Evolutionary conservation across 768 basidiomycete genomes (phyloP).

Genomic region (Auriscalpium vulgare): DNA sequence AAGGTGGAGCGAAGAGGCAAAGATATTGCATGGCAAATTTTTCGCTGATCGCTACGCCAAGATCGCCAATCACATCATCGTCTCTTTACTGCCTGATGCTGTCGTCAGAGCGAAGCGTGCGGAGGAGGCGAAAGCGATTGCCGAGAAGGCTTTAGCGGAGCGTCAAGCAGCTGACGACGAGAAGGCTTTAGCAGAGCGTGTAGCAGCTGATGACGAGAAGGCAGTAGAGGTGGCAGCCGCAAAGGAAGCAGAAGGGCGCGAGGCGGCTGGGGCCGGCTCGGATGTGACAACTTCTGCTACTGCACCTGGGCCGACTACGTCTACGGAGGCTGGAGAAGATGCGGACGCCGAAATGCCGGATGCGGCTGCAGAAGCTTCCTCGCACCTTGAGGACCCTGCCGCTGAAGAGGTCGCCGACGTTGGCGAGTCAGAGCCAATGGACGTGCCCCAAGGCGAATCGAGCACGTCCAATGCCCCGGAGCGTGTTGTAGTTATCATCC

Average conservation of each 20-base stretch:
- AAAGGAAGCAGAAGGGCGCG: conserved; percentile 25
- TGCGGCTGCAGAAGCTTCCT: conserved; percentile 12
- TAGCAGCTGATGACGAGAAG: conserved; percentile 22
- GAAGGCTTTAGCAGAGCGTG: conserved; percentile 28
- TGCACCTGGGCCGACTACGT: conserved; percentile 11
- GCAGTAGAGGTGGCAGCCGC: conserved; percentile 31
- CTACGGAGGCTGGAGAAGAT: conserved; percentile 18
- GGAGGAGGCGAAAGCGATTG: conserved; percentile 37
- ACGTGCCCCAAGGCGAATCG: conserved; percentile 11
- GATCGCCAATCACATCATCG: conserved; percentile 60
- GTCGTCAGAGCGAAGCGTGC: conserved; percentile 46
- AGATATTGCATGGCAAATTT: conserved; percentile 71
- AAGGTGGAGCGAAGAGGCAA: conserved; percentile 86
- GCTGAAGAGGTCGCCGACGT: conserved; percentile 7
- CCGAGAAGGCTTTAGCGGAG: conserved; percentile 43
- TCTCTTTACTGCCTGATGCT: conserved; percentile 76
- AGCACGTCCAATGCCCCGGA: conserved; percentile 34
- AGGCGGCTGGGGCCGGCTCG: conserved; percentile 13
- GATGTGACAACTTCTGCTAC: conserved; percentile 10
- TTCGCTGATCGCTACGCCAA: conserved; percentile 58
- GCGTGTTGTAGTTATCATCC: conserved; percentile 83
- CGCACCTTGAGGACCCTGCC: not conserved
- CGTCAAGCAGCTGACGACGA: conserved; percentile 26
- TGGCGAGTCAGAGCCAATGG: not conserved
- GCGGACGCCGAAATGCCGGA: conserved; percentile 49